These are phyloP conservation scores for Erythrobasidium hasegawianum DNA, from an alignment of 1,284 basidiomycete species.

Conservation along the genomic window DNA sequence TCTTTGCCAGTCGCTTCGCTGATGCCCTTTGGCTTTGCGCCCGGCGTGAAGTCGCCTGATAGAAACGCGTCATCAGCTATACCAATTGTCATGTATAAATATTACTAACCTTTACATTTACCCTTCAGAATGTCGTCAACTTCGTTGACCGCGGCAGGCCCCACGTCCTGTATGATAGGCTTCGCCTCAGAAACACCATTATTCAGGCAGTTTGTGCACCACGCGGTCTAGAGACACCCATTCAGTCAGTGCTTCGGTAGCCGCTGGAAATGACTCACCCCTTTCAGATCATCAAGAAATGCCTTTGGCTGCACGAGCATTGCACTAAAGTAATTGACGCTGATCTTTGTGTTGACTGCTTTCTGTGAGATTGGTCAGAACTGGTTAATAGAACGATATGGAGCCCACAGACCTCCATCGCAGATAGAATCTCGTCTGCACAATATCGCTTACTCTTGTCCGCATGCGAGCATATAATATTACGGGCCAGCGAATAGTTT, in stretches of 20 bases:
- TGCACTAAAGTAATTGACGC: conserved; percentile 5
- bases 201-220: conserved; percentile 25
- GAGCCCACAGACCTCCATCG: conserved; percentile 6
- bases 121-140: neutral
- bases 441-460: conserved; percentile 10
- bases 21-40: neutral
- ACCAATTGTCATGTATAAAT: neutral
- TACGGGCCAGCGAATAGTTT: neutral
- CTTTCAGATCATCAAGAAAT: conserved; percentile 15
- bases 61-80: neutral
- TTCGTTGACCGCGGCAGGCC: neutral
- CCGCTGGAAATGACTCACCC: neutral
- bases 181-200: conserved; percentile 4
- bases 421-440: neutral
- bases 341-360: neutral
- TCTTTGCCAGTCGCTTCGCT: conserved; percentile 9
- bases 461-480: neutral
- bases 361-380: neutral
- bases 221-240: neutral
- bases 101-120: conserved; percentile 15
- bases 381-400: no score
- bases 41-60: neutral
- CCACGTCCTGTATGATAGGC: conserved; percentile 21
- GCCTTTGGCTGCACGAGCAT: conserved; percentile 10
- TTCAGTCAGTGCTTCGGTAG: no score